Evolutionary conservation across 352 stramenopile species (phyloP).

Genomic region (Globisporangium parvum): DNA sequence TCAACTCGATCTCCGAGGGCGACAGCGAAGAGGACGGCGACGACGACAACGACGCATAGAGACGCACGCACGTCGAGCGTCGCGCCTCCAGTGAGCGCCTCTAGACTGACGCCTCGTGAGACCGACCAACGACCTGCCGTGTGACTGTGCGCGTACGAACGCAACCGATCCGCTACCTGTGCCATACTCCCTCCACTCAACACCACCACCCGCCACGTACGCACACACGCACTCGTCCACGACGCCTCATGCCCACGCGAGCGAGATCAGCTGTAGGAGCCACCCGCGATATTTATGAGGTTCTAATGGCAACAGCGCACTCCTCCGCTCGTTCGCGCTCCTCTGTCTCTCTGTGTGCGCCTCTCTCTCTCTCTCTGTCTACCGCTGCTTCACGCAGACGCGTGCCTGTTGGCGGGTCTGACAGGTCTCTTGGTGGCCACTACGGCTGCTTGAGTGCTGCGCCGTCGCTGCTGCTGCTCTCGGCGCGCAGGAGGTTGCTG

Average conservation of each 20-base stretch:
- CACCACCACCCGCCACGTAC: background rate
- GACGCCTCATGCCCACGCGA: background rate
- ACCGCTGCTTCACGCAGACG: background rate
- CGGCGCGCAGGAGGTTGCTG: conserved; percentile 56
- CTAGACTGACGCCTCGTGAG: conserved; percentile 2
- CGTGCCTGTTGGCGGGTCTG: background rate
- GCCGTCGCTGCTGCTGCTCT: conserved; percentile 14
- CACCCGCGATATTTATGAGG: background rate
- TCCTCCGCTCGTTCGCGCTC: background rate
- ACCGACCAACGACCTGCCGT: background rate
- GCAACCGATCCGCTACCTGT: conserved; percentile 2
- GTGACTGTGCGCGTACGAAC: background rate
- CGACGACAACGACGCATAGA: conserved; percentile 15
- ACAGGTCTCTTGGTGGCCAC: background rate
- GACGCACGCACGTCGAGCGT: background rate
- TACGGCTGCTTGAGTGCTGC: background rate
- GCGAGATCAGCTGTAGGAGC: background rate
- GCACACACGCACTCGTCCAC: background rate
- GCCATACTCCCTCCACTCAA: conserved; percentile 14
- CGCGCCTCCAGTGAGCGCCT: background rate
- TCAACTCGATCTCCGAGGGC: conserved; percentile 75
- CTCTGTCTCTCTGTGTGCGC: background rate
- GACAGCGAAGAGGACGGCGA: conserved; percentile 44
- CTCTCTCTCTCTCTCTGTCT: background rate
- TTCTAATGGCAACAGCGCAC: background rate